These are phyloP conservation scores for Mortierella antarctica DNA, from an alignment of 192 early-diverging fungal genomes.

Conservation along the genomic window DNA sequence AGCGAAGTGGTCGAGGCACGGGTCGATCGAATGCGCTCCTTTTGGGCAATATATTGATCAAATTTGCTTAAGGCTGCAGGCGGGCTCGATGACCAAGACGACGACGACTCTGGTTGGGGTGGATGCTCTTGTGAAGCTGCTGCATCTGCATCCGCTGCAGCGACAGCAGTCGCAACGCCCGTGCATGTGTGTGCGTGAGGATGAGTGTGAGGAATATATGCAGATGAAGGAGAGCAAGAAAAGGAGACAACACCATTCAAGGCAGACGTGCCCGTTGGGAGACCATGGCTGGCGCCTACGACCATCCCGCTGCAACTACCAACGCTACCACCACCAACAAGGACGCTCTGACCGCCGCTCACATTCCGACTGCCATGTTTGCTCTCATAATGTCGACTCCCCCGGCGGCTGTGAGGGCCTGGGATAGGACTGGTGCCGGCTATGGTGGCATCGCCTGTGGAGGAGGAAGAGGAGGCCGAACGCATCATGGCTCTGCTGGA, in stretches of 20 bases:
- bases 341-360: not conserved
- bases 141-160: conserved; percentile 7
- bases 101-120: not conserved
- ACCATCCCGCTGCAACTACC: not conserved
- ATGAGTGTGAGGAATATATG: not conserved
- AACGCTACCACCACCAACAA: not conserved
- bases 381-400: conserved; percentile 7
- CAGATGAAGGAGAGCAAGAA: not conserved
- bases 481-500: conserved; percentile 2
- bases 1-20: conserved; percentile 4
- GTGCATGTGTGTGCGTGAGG: not conserved
- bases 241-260: not conserved
- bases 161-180: not conserved
- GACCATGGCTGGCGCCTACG: too few species aligned
- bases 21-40: conserved; percentile 14
- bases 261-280: conserved; percentile 1
- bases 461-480: conserved; percentile 7
- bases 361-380: conserved; percentile 6
- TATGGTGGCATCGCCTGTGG: not conserved
- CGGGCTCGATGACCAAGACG: not conserved
- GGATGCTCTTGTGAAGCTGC: not conserved
- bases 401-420: not conserved
- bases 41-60: conserved; percentile 39
- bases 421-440: not conserved
- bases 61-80: conserved; percentile 26